These are phyloP conservation scores for Penicillium dipodomyicola DNA, from an alignment of 495 filamentous ascomycete genomes.

Conservation along the genomic window DNA sequence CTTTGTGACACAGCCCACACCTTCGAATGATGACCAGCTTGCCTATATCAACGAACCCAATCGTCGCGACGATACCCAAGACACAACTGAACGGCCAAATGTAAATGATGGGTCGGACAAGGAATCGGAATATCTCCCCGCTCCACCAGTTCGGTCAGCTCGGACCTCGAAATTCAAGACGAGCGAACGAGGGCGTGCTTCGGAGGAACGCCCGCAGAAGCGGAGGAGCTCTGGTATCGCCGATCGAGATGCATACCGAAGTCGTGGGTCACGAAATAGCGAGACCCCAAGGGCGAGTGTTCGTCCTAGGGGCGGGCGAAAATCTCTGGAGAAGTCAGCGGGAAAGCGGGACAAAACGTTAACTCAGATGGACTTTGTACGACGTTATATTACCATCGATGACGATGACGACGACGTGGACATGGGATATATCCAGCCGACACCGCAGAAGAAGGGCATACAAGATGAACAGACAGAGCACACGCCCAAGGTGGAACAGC, in stretches of 20 bases:
- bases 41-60: conserved; percentile 30
- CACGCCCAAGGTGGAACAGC: background rate
- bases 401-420: conserved; percentile 39
- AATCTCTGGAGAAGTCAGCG: conserved; percentile 22
- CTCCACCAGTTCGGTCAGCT: conserved; percentile 16
- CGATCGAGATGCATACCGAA: conserved; percentile 5
- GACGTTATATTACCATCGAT: conserved; percentile 38
- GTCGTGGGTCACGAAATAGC: conserved; percentile 12
- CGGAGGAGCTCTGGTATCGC: conserved; percentile 10
- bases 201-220: conserved; percentile 18
- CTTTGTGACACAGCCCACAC: conserved; percentile 33
- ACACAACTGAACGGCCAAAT: conserved; percentile 23
- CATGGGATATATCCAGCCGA: conserved; percentile 35
- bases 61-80: background rate
- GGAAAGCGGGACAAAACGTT: conserved; percentile 41
- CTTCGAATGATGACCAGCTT: conserved; percentile 32
- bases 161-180: conserved; percentile 24
- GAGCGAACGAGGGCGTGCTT: conserved; percentile 6
- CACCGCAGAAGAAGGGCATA: conserved; percentile 16
- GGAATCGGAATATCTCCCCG: conserved; percentile 27
- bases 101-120: conserved; percentile 30
- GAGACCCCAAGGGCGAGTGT: conserved; percentile 23
- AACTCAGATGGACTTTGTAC: conserved; percentile 50
- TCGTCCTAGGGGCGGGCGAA: conserved; percentile 24
- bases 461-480: background rate